Evolutionary conservation across 1,284 basidiomycete species (phyloP), one percentile per base, ranked within the genome.

Genomic region (Hemileia vastatrix): DNA sequence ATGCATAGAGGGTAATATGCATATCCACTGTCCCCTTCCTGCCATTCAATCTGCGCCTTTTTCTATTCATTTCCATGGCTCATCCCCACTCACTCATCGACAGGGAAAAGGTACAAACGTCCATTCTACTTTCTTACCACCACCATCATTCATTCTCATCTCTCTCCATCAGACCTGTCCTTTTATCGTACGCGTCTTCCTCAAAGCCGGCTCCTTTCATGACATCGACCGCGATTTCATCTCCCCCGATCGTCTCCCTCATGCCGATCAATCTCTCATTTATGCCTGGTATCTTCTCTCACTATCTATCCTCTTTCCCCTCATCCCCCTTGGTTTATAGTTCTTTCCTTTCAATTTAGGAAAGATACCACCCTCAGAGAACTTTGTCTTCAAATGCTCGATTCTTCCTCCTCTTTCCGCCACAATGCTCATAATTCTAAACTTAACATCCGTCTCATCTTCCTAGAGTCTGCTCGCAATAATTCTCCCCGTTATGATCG

Each of bases 311-410:
- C 21, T 6, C 32, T 31, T 27, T 36, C 15, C n/a, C 3, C 18
- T 36, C n/a, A 24, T 23, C 27, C 43, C 11, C 51, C n/a, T 23
- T 18, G 19, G 1, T n/a, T 11, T 18, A 2, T 24, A 27, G n/a
- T 31, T 31, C n/a, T 27, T 27, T 18, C 6, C 15, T 8, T 18
- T 6, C 27, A 31, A 18, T 11, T 4, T 13, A 61, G 58, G 52
- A 61, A 54, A 32, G 58, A 61, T 51, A 61, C 58, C 24, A 61
- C 58, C 19, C 51, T 61, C 23, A 50, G 58, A 44, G 58, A 61
- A 6, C 53, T 61, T 21, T 61, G 58, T 48, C 52, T 61, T 40
- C 58, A 61, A 40, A 1, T 61, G 3, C 21, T 54, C 15, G 58
- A 61, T n/a, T 52, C 50, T 13, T 54, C 33, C 27, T 43, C 58